Percentiles rank a stretch among this genome's conserved stretches.
phyloP scores from a whole-genome alignment of 345 rosid genomes.

The Eutrema japonicum region DNA sequence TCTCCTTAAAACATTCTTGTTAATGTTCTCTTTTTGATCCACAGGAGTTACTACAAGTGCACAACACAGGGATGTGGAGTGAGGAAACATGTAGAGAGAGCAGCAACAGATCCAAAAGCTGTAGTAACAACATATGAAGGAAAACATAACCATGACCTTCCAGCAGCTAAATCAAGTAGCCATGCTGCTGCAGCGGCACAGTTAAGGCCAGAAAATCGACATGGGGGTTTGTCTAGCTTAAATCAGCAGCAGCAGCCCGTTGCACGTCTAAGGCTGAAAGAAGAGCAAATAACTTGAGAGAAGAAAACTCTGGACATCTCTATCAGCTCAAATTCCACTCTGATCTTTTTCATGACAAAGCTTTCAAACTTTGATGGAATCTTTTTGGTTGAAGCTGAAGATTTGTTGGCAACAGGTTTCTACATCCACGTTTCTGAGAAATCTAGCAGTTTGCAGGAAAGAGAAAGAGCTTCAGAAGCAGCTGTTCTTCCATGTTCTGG shows the following conservation, averaged over 20 bases:
- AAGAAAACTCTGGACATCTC: background rate
- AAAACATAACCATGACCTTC: constrained; percentile 89
- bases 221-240: constrained; percentile 41
- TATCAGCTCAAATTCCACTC: constrained; percentile 2
- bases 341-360: constrained; percentile 10
- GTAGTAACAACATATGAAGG: constrained; percentile 97
- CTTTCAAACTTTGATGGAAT: constrained; percentile 21
- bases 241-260: constrained; percentile 54
- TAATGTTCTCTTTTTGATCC: constrained; percentile 13
- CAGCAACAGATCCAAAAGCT: constrained; percentile 91
- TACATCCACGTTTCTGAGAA: constrained; percentile 27
- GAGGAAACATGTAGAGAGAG: constrained; percentile 94
- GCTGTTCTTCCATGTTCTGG: constrained; percentile 19
- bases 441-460: constrained; percentile 31
- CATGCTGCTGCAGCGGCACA: constrained; percentile 53
- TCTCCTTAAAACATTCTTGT: background rate
- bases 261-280: constrained; percentile 64
- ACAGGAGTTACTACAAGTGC: constrained; percentile 95
- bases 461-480: constrained; percentile 22
- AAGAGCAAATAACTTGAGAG: constrained; percentile 58
- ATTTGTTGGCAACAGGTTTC: background rate
- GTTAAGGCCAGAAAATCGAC: constrained; percentile 46
- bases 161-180: constrained; percentile 65
- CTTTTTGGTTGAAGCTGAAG: constrained; percentile 2
- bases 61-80: constrained; percentile 89